These are phyloP conservation scores for Metroxylon sagu DNA, from an alignment of 176 grass and related monocot genomes.

Conservation along the genomic window DNA sequence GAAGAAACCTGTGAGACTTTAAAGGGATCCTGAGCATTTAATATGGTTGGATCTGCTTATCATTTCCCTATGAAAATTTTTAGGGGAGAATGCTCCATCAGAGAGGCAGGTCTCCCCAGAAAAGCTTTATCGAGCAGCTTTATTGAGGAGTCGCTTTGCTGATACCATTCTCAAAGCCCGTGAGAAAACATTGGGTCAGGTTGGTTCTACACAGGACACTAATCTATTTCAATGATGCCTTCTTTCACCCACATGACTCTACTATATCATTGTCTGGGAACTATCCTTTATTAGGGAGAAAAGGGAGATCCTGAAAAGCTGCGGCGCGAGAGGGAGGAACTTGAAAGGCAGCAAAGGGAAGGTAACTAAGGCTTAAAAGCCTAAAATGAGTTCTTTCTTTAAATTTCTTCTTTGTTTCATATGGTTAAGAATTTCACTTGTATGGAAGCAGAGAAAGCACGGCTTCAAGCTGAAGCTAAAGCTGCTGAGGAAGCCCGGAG, in stretches of 20 bases:
- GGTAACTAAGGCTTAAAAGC: slow-evolving; percentile 28
- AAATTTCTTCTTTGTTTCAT: background rate
- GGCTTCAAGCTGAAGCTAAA: slow-evolving; percentile 92
- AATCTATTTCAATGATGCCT: too few species aligned
- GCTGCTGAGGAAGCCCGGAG: slow-evolving; percentile 71
- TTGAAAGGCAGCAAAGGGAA: slow-evolving; percentile 80
- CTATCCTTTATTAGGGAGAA: slow-evolving; percentile 36
- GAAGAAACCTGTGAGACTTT: slow-evolving; percentile 31
- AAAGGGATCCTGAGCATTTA: slow-evolving; percentile 19
- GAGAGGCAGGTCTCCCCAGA: slow-evolving; percentile 63
- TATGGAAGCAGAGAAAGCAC: slow-evolving; percentile 59
- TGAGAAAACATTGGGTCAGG: slow-evolving; percentile 94
- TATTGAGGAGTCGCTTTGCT: slow-evolving; percentile 78
- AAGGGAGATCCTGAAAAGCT: slow-evolving; percentile 93
- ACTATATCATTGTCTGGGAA: too few species aligned
- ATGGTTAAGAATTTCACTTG: too few species aligned
- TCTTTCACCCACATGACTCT: too few species aligned
- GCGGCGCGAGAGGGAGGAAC: slow-evolving; percentile 66
- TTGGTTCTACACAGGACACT: slow-evolving; percentile 10
- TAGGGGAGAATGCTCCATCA: slow-evolving; percentile 57
- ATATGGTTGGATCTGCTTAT: slow-evolving; percentile 32
- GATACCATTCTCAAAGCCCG: slow-evolving; percentile 99
- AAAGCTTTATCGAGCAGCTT: slow-evolving; percentile 73
- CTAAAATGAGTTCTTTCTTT: slow-evolving; percentile 6
- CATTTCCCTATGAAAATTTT: slow-evolving; percentile 41